phyloP scores from a whole-genome alignment of 441 rosid species.

The Syzygium syzygioides region DNA sequence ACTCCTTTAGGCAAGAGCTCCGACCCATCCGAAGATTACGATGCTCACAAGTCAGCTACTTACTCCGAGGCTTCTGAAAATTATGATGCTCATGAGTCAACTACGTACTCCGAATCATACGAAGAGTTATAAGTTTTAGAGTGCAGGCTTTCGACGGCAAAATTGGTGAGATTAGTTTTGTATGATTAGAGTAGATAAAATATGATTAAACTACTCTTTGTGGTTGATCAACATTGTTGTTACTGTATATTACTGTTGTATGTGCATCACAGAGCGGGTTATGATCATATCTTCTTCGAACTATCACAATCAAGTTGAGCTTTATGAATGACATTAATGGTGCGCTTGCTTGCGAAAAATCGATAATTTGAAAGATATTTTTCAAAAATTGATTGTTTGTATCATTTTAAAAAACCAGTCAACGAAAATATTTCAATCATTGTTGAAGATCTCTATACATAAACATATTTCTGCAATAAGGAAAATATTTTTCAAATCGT shows the following conservation, averaged over 20 bases:
- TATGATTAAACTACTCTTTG: not conserved
- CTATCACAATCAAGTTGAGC: not conserved
- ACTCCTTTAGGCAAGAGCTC: not conserved
- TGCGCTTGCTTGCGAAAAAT: not conserved
- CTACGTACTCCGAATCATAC: not conserved
- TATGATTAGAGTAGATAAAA: not conserved
- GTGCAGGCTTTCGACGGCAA: not conserved
- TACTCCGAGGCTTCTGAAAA: not conserved
- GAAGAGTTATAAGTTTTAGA: not conserved
- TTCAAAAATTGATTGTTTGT: not conserved
- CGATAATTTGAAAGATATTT: not conserved
- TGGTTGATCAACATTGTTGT: not conserved
- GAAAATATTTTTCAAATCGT: no score
- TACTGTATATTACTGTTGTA: not conserved
- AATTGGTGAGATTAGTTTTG: not conserved
- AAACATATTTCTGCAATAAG: not conserved
- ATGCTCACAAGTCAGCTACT: not conserved
- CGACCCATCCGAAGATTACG: not conserved
- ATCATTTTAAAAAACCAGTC: not conserved
- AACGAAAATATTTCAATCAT: no score
- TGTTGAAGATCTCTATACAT: not conserved
- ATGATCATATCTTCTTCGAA: not conserved
- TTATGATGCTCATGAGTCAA: not conserved
- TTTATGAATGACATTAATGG: not conserved
- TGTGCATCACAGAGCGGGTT: not conserved